These are phyloP conservation scores for Linnemannia schmuckeri DNA, from an alignment of 192 early-diverging fungal genomes.

Conservation along the genomic window DNA sequence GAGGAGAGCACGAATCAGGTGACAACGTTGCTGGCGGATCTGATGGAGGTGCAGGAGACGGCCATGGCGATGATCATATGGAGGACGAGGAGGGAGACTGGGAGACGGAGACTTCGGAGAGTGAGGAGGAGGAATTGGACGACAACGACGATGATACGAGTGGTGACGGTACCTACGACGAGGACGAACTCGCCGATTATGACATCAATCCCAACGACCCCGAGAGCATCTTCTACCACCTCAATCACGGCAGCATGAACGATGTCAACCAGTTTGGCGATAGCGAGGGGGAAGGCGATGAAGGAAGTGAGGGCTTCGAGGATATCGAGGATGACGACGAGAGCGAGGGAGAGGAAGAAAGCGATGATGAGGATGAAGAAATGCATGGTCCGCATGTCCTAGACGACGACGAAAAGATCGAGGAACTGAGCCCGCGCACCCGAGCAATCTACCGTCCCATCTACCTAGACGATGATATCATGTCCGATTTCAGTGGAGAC, in stretches of 20 bases:
- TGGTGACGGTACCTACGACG: neutral
- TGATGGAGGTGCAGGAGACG: neutral
- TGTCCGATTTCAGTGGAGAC: slow-evolving; percentile 54
- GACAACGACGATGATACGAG: neutral
- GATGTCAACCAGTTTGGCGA: neutral
- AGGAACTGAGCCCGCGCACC: neutral
- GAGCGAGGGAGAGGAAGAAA: neutral
- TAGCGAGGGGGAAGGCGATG: neutral
- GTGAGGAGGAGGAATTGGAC: neutral
- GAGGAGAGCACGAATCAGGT: neutral
- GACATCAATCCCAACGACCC: neutral
- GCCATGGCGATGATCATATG: neutral
- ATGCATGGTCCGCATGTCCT: neutral
- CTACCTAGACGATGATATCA: slow-evolving; percentile 14
- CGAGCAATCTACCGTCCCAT: slow-evolving; percentile 27
- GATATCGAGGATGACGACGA: slow-evolving; percentile 3
- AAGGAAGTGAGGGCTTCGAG: neutral
- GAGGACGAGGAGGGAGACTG: slow-evolving; percentile 16
- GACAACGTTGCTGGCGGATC: neutral
- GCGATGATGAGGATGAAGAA: slow-evolving; percentile 10
- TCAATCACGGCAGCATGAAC: neutral
- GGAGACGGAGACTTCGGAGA: slow-evolving; percentile 40
- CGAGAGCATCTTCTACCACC: neutral
- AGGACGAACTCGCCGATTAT: neutral
- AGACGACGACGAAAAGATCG: slow-evolving; percentile 7